These are phyloP conservation scores for Nicotiana tabacum DNA, from an alignment of 257 asterid genomes.

Conservation along the genomic window DNA sequence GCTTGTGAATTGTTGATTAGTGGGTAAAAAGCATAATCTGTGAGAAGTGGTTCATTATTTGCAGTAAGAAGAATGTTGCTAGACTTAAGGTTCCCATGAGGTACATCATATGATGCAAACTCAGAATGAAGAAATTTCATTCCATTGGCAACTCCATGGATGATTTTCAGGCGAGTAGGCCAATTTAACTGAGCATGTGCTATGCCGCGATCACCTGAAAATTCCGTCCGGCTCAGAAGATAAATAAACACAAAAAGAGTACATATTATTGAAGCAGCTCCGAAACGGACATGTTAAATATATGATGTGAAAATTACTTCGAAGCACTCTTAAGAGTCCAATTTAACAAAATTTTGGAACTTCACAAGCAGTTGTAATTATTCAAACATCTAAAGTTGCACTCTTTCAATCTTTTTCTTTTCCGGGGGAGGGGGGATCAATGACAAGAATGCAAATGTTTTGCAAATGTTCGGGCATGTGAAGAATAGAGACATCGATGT, in stretches of 20 bases:
- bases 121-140: constrained; percentile 80
- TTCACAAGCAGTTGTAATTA: neutral
- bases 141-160: constrained; percentile 74
- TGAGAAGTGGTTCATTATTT: constrained; percentile 62
- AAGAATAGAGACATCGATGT: too few relatives aligned
- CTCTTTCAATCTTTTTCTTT: neutral
- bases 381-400: neutral
- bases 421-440: neutral
- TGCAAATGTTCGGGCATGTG: too few relatives aligned
- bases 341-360: neutral
- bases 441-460: neutral
- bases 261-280: neutral
- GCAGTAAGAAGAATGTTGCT: constrained; percentile 67
- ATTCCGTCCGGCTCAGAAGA: neutral
- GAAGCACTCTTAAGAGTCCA: neutral
- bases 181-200: constrained; percentile 60
- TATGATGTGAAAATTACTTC: neutral
- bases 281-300: neutral
- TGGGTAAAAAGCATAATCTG: constrained; percentile 66
- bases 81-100: constrained; percentile 93
- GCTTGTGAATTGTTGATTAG: constrained; percentile 50
- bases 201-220: constrained; percentile 70
- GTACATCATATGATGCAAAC: constrained; percentile 49
- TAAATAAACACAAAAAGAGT: neutral
- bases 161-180: constrained; percentile 61